A percentile compares a stretch with the other conserved stretches of the same genome.
These are phyloP conservation scores for Candida alai DNA, from an alignment of 805 yeast genomes.

Conservation along the genomic window DNA sequence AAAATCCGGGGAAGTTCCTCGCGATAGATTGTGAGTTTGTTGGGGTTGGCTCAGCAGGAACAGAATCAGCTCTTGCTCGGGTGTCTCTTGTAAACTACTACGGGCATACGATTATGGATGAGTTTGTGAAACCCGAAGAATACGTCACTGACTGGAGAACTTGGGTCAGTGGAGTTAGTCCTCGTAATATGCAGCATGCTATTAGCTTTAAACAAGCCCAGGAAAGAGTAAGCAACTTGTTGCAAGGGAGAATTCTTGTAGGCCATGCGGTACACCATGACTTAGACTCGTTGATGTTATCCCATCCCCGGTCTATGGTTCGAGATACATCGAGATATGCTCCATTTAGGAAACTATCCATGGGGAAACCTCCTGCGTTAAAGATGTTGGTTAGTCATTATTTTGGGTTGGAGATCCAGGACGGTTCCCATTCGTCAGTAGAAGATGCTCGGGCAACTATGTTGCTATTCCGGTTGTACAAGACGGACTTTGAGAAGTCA, in stretches of 20 bases:
- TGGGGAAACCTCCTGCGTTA: conserved; percentile 70
- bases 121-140: conserved; percentile 71
- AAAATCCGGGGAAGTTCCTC: conserved; percentile 63
- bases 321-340: conserved; percentile 72
- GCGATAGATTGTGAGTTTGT: conserved; percentile 95
- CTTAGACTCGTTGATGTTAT: conserved; percentile 58
- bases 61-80: conserved; percentile 71
- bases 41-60: conserved; percentile 77
- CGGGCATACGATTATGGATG: conserved; percentile 69
- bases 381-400: conserved; percentile 60
- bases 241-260: conserved; percentile 57
- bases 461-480: conserved; percentile 65
- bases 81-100: conserved; percentile 83
- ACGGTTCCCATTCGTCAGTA: conserved; percentile 77
- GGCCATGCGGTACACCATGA: conserved; percentile 89
- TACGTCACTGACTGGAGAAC: conserved; percentile 89
- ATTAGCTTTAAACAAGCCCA: conserved; percentile 67
- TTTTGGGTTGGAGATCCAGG: conserved; percentile 61
- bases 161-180: conserved; percentile 83
- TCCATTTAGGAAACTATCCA: conserved; percentile 55
- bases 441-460: conserved; percentile 90
- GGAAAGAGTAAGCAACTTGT: conserved; percentile 44
- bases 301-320: conserved; percentile 60
- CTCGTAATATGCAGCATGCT: conserved; percentile 66
- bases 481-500: conserved; percentile 54